Base-by-base conservation (phyloP, 495 filamentous ascomycete species). In the Trichocladium uniseriatum region DNA sequence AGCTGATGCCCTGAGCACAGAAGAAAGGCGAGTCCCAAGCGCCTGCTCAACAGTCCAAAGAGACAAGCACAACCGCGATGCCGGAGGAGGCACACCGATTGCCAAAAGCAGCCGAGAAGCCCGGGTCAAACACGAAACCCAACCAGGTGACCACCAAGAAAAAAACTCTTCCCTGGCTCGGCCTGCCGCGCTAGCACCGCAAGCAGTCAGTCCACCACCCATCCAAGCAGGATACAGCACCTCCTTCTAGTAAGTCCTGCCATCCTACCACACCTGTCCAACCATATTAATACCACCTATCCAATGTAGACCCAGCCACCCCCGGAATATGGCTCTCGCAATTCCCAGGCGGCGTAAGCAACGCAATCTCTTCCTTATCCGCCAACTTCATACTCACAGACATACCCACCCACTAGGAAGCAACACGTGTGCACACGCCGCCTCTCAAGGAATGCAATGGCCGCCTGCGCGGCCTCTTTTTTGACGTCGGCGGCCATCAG, bases 381-480 rank as follows among this genome's bases (percentile, higher is more conserved):
- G 5, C 31, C 31, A 21, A 39, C 4, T 16, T 13, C 9, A 28
- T 50, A 29, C 46, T 51, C 1, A 56, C 7, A 11, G 10, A 11
- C 13, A 32, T 2, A 10, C 54, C 18, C 38, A 18, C 3, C 16
- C 13, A 10, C 43, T 18, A 77, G 73, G 71, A 76, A 56, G 73
- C 74, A 8, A 68, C 39, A 6, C 66, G 74, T 9, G 56, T 78
- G 0, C 57, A 65, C 35, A 75, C 78, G 18, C 77, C 77, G 0
- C 67, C 73, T 0, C 57, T 70, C 19, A 63, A 57, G 36, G 58
- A 64, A 35, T 57, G 52, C 19, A 53, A 63, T 9, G 45, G 60
- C 4, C 62, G 59, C 24, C 58, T 61, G 2, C 66, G 67, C 10
- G 70, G 69, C 2, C 69, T 78, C 53, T 78, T 78, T 60, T 72